Percentiles rank a stretch among this genome's conserved stretches.
These are phyloP conservation scores for Erysimum cheiranthoides DNA, from an alignment of 345 rosid species.

Conservation along the genomic window DNA sequence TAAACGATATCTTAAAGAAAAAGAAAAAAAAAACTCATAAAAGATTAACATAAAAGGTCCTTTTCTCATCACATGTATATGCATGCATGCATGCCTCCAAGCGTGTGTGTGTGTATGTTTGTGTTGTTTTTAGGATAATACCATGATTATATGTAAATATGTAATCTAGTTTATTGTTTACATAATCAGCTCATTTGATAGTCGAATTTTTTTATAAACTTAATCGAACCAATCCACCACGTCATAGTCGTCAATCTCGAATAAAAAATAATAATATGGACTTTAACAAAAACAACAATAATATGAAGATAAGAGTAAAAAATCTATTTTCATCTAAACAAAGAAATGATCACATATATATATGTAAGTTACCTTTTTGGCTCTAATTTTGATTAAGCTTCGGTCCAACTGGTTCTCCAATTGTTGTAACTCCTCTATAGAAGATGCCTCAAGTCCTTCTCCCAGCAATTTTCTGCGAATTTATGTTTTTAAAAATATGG, in stretches of 20 bases:
- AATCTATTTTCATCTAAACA: not conserved
- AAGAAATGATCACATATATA: not conserved
- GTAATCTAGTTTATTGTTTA: not conserved
- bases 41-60: not conserved
- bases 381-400: conserved; percentile 75
- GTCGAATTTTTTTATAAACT: not conserved
- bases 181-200: not conserved
- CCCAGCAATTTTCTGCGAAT: conserved; percentile 71
- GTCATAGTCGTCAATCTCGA: conserved; percentile 23
- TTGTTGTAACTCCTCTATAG: conserved; percentile 70
- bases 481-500: not conserved
- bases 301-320: not conserved
- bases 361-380: conserved; percentile 65
- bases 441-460: conserved; percentile 67
- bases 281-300: not conserved
- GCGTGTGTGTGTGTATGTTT: not conserved
- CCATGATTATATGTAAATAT: conserved; percentile 11
- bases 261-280: no score
- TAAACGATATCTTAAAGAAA: not conserved
- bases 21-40: not conserved
- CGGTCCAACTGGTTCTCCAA: conserved; percentile 77
- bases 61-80: not conserved
- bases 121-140: conserved; percentile 3
- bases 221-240: not conserved
- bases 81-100: not conserved